These are phyloP conservation scores for Suhomyces guaymorum DNA, from an alignment of 1,139 yeast genomes.

Conservation along the genomic window DNA sequence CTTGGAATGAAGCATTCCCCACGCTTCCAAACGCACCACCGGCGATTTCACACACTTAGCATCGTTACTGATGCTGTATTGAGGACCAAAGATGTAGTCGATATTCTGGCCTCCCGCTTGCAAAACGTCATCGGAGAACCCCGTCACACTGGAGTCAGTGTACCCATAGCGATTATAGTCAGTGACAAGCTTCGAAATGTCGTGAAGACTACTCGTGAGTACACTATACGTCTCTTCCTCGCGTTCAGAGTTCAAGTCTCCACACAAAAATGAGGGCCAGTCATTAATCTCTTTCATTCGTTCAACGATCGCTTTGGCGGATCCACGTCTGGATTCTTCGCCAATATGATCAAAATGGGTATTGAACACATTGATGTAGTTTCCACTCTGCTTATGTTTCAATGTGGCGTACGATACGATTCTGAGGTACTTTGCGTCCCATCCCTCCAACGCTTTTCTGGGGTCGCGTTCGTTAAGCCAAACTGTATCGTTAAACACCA, in stretches of 20 bases:
- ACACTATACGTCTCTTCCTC: slow-evolving; percentile 25
- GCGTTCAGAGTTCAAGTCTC: slow-evolving; percentile 24
- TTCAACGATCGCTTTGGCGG: slow-evolving; percentile 47
- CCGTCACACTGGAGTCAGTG: slow-evolving; percentile 48
- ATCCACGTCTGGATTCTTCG: slow-evolving; percentile 42
- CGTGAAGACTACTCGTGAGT: slow-evolving; percentile 35
- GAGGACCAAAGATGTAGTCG: slow-evolving; percentile 52
- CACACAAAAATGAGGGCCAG: slow-evolving; percentile 44
- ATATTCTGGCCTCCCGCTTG: slow-evolving; percentile 39
- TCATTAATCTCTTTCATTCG: slow-evolving; percentile 38
- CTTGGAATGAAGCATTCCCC: slow-evolving; percentile 49
- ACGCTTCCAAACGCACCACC: slow-evolving; percentile 28
- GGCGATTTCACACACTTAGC: slow-evolving; percentile 21
- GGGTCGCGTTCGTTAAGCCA: slow-evolving; percentile 37
- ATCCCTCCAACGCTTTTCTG: slow-evolving; percentile 39
- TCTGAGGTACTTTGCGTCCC: slow-evolving; percentile 57
- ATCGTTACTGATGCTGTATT: slow-evolving; percentile 27
- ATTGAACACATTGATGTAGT: slow-evolving; percentile 46
- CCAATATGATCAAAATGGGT: slow-evolving; percentile 63
- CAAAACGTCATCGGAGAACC: slow-evolving; percentile 43
- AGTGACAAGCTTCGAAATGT: slow-evolving; percentile 28
- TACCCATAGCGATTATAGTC: slow-evolving; percentile 44
- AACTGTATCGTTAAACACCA: slow-evolving; percentile 32
- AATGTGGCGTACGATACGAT: slow-evolving; percentile 49
- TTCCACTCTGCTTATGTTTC: slow-evolving; percentile 27